A percentile compares a stretch with the other conserved stretches of the same genome.
Conservation (phyloP, 805 yeast genomes). For the Starmerella potacharoeniae region DNA sequence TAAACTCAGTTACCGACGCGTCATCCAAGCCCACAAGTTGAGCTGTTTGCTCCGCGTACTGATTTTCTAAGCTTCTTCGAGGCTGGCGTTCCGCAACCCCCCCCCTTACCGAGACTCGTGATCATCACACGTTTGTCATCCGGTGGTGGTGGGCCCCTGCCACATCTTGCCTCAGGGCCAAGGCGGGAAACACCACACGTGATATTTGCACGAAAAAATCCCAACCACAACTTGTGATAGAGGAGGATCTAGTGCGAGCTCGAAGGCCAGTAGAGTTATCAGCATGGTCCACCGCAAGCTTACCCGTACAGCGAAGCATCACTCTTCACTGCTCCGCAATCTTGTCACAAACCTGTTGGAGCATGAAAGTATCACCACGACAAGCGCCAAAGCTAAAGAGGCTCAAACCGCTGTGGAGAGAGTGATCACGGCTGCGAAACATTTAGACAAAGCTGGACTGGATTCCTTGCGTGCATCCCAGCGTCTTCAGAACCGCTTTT, state of each 20-base stretch:
- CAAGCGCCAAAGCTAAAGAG: slow-evolving; percentile 64
- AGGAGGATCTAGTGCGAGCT: not conserved
- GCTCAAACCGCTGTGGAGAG: slow-evolving; percentile 54
- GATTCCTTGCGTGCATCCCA: slow-evolving; percentile 7
- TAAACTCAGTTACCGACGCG: too few relatives aligned
- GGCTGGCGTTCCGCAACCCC: too few relatives aligned
- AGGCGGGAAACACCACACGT: too few relatives aligned
- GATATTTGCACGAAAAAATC: not conserved
- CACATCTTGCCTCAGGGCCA: too few relatives aligned
- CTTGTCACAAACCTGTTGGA: slow-evolving; percentile 55
- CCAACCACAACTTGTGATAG: not conserved
- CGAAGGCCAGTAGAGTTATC: not conserved
- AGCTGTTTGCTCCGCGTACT: too few relatives aligned
- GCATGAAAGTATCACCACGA: slow-evolving; percentile 60
- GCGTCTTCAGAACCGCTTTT: slow-evolving; percentile 16
- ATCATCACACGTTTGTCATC: too few relatives aligned
- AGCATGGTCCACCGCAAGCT: slow-evolving; percentile 26
- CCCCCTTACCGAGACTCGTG: too few relatives aligned
- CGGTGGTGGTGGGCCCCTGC: not conserved
- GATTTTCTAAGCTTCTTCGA: too few relatives aligned
- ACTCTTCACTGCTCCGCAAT: slow-evolving; percentile 49
- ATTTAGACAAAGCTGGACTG: not conserved
- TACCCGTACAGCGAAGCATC: slow-evolving; percentile 39
- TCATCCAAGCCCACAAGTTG: too few relatives aligned
- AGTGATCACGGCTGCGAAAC: slow-evolving; percentile 44